Evolutionary conservation across 148 eudicot species (phyloP).

Genomic region (Beta vulgaris): DNA sequence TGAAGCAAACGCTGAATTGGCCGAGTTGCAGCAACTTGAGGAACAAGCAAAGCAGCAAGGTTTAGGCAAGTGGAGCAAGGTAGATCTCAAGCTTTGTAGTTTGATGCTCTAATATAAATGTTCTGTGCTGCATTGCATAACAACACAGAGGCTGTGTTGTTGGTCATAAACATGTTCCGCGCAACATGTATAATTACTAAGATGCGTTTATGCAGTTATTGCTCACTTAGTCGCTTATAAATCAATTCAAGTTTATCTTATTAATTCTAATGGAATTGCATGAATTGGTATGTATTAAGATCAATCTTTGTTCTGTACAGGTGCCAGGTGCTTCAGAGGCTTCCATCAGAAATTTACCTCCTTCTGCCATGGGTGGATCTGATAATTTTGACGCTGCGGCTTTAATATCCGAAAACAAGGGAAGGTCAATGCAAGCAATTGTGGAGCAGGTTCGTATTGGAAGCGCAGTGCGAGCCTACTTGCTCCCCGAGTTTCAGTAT

Average conservation of each 20-base stretch:
- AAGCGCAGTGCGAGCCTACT: constrained; percentile 73
- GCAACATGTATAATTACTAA: too few species aligned
- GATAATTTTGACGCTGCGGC: constrained; percentile 61
- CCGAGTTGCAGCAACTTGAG: constrained; percentile 57
- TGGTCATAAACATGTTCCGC: too few species aligned
- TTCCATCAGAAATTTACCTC: constrained; percentile 78
- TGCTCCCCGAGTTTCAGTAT: constrained; percentile 85
- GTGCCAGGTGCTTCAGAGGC: constrained; percentile 83
- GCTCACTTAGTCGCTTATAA: background rate
- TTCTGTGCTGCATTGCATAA: background rate
- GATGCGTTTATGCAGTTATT: background rate
- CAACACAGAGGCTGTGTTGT: background rate
- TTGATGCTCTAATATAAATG: background rate
- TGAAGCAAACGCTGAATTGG: constrained; percentile 58
- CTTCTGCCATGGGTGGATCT: constrained; percentile 77
- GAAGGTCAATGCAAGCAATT: constrained; percentile 71
- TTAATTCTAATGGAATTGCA: background rate
- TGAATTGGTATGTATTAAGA: background rate
- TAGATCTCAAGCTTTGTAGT: constrained; percentile 26
- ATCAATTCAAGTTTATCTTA: background rate
- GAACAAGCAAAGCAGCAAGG: constrained; percentile 85
- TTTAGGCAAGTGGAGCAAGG: constrained; percentile 92
- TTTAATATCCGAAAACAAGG: constrained; percentile 56
- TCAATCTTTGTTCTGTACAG: constrained; percentile 33
- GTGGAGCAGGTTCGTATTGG: constrained; percentile 98